phyloP scores from a whole-genome alignment of 1,139 yeast genomes.

The Wickerhamiella pararugosa region DNA sequence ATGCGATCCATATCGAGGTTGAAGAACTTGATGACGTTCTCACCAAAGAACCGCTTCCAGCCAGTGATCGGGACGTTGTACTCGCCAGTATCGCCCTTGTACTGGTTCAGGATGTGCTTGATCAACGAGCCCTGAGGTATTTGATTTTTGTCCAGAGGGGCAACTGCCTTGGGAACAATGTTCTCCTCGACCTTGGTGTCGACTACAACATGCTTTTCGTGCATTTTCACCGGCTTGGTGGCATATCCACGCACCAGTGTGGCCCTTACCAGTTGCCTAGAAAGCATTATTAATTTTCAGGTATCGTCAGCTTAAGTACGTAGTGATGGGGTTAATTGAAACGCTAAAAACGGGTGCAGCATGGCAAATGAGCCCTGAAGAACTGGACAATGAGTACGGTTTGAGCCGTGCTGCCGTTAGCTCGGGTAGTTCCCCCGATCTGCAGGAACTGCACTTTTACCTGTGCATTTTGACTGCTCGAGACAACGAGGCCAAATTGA shows the following conservation, averaged over 20 bases:
- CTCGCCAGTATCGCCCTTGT: conserved; percentile 34
- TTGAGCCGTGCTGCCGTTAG: conserved; percentile 24
- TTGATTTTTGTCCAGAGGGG: conserved; percentile 10
- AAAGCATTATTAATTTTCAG: not conserved
- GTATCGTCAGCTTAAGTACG: not conserved
- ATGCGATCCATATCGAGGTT: conserved; percentile 81
- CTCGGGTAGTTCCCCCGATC: conserved; percentile 29
- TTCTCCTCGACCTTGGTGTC: conserved; percentile 14
- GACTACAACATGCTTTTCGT: conserved; percentile 15
- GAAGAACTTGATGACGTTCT: conserved; percentile 48
- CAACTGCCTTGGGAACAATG: conserved; percentile 14
- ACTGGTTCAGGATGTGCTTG: conserved; percentile 31
- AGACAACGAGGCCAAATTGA: conserved; percentile 55
- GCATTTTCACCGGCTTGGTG: conserved; percentile 9
- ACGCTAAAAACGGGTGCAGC: conserved; percentile 13
- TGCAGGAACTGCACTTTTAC: conserved; percentile 61
- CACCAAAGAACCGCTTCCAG: conserved; percentile 63
- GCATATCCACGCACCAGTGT: not conserved
- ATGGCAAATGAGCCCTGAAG: conserved; percentile 16
- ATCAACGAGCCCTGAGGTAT: conserved; percentile 15
- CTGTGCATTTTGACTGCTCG: conserved; percentile 47
- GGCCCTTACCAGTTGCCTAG: conserved; percentile 1
- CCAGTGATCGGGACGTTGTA: conserved; percentile 33
- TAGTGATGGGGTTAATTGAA: conserved; percentile 4
- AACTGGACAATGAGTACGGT: conserved; percentile 19